Evolutionary conservation across 1,284 basidiomycete genomes (phyloP).

Genomic region (Ganoderma lingzhi): DNA sequence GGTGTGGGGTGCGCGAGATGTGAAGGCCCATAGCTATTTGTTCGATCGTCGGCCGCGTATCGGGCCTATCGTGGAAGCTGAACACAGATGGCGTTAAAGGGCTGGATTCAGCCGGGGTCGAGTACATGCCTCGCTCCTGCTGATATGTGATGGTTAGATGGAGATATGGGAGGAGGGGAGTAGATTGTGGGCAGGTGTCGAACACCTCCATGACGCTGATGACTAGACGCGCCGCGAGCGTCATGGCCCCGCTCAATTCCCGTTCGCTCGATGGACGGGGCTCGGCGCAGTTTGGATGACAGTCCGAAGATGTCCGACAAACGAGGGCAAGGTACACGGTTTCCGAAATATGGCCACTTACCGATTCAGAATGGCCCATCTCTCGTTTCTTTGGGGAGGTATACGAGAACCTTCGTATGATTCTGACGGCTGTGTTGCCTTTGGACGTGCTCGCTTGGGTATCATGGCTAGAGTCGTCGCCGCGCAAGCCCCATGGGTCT

Average conservation of each 20-base stretch:
- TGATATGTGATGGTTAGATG: background rate
- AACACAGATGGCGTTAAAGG: conserved; percentile 47
- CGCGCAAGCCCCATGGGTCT: conserved; percentile 25
- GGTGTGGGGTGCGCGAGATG: conserved; percentile 74
- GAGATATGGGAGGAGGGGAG: background rate
- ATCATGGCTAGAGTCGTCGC: background rate
- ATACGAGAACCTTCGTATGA: conserved; percentile 52
- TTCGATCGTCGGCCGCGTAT: conserved; percentile 67
- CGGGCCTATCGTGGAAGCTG: conserved; percentile 48
- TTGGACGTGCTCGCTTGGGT: conserved; percentile 31
- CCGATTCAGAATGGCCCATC: conserved; percentile 35
- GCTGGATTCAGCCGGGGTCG: conserved; percentile 57
- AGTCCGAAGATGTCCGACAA: background rate
- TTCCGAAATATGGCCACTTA: conserved; percentile 30
- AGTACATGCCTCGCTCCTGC: conserved; percentile 52
- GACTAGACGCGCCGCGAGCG: background rate
- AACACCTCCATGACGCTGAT: background rate
- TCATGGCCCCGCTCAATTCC: background rate
- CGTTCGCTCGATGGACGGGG: background rate
- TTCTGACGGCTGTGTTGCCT: conserved; percentile 46
- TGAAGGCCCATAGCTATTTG: conserved; percentile 82
- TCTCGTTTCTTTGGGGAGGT: conserved; percentile 43
- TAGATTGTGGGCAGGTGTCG: background rate
- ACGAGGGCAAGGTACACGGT: background rate
- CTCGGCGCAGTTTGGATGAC: background rate